phyloP scores from a whole-genome alignment of 352 stramenopile species.

The Phytopythium delawarense region DNA sequence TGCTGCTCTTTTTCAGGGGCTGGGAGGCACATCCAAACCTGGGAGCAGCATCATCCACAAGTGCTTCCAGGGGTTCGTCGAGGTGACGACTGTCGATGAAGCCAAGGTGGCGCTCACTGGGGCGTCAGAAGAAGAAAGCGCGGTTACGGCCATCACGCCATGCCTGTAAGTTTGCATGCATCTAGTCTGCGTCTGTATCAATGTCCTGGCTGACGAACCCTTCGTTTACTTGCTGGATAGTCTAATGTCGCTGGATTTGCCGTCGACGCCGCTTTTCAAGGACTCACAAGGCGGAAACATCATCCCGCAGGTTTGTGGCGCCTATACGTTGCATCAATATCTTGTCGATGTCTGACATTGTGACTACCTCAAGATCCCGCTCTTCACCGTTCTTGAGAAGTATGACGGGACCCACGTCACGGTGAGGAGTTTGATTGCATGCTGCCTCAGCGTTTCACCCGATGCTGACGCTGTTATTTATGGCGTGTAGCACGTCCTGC shows the following conservation, averaged over 20 bases:
- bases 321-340: neutral
- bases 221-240: constrained; percentile 36
- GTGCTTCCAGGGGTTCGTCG: constrained; percentile 95
- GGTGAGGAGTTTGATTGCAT: constrained; percentile 17
- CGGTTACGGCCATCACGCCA: constrained; percentile 43
- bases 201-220: neutral
- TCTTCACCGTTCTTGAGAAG: constrained; percentile 97
- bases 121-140: constrained; percentile 26
- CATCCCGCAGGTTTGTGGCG: constrained; percentile 85
- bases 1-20: constrained; percentile 33
- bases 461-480: neutral
- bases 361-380: constrained; percentile 74
- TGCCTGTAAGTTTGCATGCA: constrained; percentile 48
- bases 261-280: constrained; percentile 98
- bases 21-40: constrained; percentile 80
- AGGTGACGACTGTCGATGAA: constrained; percentile 87
- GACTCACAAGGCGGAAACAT: constrained; percentile 96
- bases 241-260: constrained; percentile 96
- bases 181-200: neutral
- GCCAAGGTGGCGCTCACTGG: constrained; percentile 27
- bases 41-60: constrained; percentile 94
- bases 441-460: neutral
- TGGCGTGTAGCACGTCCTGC: constrained; percentile 56
- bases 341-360: neutral
- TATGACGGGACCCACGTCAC: constrained; percentile 92